Percentiles rank a stretch among this genome's conserved stretches.
phyloP scores from a whole-genome alignment of 257 asterid genomes.

The Echites panduratus region DNA sequence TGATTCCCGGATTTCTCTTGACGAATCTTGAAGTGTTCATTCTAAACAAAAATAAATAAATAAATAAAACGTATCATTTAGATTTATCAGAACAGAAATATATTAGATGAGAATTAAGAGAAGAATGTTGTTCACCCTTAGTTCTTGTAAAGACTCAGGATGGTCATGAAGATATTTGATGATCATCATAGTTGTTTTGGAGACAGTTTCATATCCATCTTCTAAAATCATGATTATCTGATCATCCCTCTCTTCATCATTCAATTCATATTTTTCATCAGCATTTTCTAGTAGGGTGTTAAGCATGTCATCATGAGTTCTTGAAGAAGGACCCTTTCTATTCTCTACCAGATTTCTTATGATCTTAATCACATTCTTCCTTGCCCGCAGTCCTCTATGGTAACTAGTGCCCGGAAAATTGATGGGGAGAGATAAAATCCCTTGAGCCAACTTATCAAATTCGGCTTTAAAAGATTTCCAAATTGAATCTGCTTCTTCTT shows the following conservation, averaged over 20 bases:
- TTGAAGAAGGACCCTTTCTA: constrained; percentile 41
- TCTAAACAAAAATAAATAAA: constrained; percentile 21
- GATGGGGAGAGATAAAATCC: constrained; percentile 24
- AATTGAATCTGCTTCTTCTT: constrained; percentile 11
- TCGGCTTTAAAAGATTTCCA: constrained; percentile 6
- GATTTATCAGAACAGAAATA: background rate
- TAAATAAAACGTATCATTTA: background rate
- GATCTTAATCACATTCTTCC: constrained; percentile 55
- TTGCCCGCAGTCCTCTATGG: constrained; percentile 48
- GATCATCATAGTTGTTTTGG: constrained; percentile 94
- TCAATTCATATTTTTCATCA: constrained; percentile 46
- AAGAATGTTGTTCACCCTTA: constrained; percentile 41
- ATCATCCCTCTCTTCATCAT: constrained; percentile 74
- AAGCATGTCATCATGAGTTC: constrained; percentile 58
- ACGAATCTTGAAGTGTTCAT: constrained; percentile 53
- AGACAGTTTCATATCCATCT: constrained; percentile 82
- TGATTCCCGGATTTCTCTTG: constrained; percentile 33
- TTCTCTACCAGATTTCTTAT: constrained; percentile 46
- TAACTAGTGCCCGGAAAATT: constrained; percentile 21
- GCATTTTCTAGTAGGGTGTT: constrained; percentile 38
- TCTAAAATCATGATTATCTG: constrained; percentile 65
- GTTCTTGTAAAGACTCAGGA: constrained; percentile 73
- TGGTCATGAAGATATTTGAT: constrained; percentile 83
- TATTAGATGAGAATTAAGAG: background rate
- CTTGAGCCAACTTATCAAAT: constrained; percentile 11